These are phyloP conservation scores for Cryptococcus sp. DNA, from an alignment of 1,284 basidiomycete species.

Conservation along the genomic window DNA sequence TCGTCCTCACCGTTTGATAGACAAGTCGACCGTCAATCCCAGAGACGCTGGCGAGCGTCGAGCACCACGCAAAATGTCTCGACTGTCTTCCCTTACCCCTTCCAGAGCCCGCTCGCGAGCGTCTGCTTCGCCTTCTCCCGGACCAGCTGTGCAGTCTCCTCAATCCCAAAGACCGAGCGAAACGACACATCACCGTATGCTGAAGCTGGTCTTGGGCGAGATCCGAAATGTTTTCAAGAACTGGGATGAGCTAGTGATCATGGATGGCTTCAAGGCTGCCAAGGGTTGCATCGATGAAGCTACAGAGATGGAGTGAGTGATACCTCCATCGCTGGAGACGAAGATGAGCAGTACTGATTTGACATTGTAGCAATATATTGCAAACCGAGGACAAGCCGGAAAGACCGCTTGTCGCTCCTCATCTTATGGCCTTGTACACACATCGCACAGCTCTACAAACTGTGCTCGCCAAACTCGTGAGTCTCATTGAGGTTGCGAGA, in stretches of 20 bases:
- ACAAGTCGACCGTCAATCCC: too few species aligned
- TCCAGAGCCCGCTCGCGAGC: constrained; percentile 54
- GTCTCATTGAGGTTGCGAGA: constrained; percentile 5
- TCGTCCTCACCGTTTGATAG: too few species aligned
- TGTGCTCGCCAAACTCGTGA: constrained; percentile 40
- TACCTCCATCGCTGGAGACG: neutral
- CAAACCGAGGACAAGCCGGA: constrained; percentile 31
- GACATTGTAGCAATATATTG: constrained; percentile 36
- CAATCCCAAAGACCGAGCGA: constrained; percentile 20
- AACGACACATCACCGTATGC: constrained; percentile 47
- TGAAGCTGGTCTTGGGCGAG: constrained; percentile 42
- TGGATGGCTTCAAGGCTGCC: constrained; percentile 44
- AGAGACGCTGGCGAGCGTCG: too few species aligned
- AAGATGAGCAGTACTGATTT: neutral
- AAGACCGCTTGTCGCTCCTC: constrained; percentile 32
- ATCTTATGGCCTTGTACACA: constrained; percentile 24
- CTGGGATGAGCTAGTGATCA: constrained; percentile 46
- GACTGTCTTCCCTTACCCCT: constrained; percentile 55
- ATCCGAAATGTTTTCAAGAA: constrained; percentile 32
- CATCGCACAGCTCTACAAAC: constrained; percentile 22
- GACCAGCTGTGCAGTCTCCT: constrained; percentile 13
- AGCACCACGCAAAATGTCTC: constrained; percentile 3
- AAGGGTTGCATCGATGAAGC: constrained; percentile 37
- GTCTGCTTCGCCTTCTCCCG: constrained; percentile 48
- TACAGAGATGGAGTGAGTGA: constrained; percentile 33